phyloP scores from a whole-genome alignment of 2,329 filamentous ascomycete genomes.

The Cladophialophora bantiana region DNA sequence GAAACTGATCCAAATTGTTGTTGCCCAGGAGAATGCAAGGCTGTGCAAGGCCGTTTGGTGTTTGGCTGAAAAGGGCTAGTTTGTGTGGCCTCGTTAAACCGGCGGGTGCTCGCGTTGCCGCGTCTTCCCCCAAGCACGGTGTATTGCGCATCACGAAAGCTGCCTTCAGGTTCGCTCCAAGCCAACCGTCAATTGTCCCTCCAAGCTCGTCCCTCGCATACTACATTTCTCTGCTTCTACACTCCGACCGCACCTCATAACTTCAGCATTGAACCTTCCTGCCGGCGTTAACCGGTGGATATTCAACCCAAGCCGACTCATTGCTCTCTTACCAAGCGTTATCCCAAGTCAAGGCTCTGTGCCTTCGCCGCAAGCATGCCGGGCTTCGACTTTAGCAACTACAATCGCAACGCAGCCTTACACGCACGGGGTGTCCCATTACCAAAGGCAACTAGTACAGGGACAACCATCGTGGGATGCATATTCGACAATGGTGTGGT shows the following conservation, averaged over 20 bases:
- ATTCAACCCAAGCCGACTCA: not conserved
- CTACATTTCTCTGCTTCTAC: conserved; percentile 2
- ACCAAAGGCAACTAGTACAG: conserved; percentile 97
- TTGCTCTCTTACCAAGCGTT: not conserved
- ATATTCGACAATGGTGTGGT: conserved; percentile 97
- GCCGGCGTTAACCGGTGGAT: not conserved
- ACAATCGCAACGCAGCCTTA: conserved; percentile 97
- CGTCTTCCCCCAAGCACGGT: not conserved
- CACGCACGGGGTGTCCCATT: conserved; percentile 92
- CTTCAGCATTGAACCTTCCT: not conserved
- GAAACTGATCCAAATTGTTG: not conserved
- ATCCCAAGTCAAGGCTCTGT: conserved; percentile 18
- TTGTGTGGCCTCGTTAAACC: not conserved
- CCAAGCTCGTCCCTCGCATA: not conserved
- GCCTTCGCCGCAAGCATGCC: conserved; percentile 67
- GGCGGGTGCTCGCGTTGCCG: not conserved
- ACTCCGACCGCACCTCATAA: not conserved
- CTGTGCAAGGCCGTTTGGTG: not conserved
- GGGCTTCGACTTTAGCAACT: conserved; percentile 99
- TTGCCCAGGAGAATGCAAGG: not conserved
- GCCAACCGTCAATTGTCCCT: not conserved
- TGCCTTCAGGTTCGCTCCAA: conserved; percentile 13
- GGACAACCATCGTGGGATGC: conserved; percentile 98
- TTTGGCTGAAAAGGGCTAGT: not conserved
- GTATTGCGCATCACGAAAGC: conserved; percentile 21